A percentile compares a stretch with the other conserved stretches of the same genome.
Evolutionary conservation across 352 stramenopile species (phyloP).

Genomic region (Hyphochytrium catenoides): DNA sequence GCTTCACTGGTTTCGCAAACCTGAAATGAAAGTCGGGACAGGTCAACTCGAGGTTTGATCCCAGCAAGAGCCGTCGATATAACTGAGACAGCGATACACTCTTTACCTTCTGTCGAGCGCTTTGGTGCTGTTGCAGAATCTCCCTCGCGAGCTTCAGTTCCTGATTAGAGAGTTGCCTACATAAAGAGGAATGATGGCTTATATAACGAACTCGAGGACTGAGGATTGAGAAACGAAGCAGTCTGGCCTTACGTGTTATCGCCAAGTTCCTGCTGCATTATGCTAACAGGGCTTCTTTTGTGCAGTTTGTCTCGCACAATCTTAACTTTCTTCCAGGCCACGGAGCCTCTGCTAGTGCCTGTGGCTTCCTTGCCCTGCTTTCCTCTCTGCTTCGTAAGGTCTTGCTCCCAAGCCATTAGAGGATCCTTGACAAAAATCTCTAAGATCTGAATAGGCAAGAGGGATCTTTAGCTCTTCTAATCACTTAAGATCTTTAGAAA

Average conservation of each 20-base stretch:
- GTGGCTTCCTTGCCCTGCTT: no score
- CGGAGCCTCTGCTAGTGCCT: background rate
- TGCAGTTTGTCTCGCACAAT: constrained; percentile 9
- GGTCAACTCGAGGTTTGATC: constrained; percentile 29
- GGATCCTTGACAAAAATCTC: no score
- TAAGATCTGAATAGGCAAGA: no score
- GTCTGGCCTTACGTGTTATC: constrained; percentile 10
- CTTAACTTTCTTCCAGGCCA: background rate
- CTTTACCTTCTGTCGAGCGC: constrained; percentile 27
- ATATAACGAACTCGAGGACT: constrained; percentile 4
- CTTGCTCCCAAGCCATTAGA: no score
- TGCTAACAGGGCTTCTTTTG: constrained; percentile 9
- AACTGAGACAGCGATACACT: constrained; percentile 40
- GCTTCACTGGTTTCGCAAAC: constrained; percentile 1
- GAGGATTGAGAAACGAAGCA: constrained; percentile 7
- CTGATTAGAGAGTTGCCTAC: constrained; percentile 7
- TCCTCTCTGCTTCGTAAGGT: no score
- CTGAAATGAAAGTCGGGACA: constrained; percentile 8
- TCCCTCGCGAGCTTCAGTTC: constrained; percentile 6
- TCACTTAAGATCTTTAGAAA: no score
- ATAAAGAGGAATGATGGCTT: background rate
- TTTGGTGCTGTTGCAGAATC: constrained; percentile 36
- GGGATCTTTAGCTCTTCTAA: no score
- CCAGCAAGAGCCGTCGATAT: constrained; percentile 22
- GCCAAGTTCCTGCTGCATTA: constrained; percentile 7